A percentile compares a stretch with the other conserved stretches of the same genome.
Evolutionary conservation across 352 stramenopile species (phyloP).

Genomic region (Globisporangium orthogonon): DNA sequence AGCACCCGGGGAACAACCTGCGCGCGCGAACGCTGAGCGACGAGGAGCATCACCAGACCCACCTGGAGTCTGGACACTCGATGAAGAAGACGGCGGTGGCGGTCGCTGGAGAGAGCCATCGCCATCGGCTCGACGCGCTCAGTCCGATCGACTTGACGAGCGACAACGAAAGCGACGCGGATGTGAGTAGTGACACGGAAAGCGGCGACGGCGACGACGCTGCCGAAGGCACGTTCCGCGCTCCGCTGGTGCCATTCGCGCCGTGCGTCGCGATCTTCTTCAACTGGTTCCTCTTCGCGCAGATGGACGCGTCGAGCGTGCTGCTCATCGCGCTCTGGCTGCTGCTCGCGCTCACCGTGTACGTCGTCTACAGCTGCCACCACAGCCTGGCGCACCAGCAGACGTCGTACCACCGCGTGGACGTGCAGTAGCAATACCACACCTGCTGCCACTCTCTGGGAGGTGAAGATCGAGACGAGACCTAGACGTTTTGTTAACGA

Average conservation of each 20-base stretch:
- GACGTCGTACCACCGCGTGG: slow-evolving; percentile 47
- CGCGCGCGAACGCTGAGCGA: slow-evolving; percentile 8
- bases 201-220: neutral
- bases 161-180: slow-evolving; percentile 1
- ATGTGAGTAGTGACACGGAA: neutral
- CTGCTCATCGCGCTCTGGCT: slow-evolving; percentile 65
- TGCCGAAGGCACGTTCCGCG: slow-evolving; percentile 32
- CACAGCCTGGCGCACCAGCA: slow-evolving; percentile 70
- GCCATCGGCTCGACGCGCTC: neutral
- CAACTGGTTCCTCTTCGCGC: slow-evolving; percentile 85
- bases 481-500: neutral
- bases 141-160: slow-evolving; percentile 1
- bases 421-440: slow-evolving; percentile 20
- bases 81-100: slow-evolving; percentile 12
- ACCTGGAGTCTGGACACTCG: slow-evolving; percentile 3
- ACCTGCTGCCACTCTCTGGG: slow-evolving; percentile 14
- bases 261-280: slow-evolving; percentile 84
- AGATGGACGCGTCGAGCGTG: slow-evolving; percentile 66
- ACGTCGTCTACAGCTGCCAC: slow-evolving; percentile 66
- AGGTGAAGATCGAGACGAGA: slow-evolving; percentile 16
- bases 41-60: slow-evolving; percentile 12
- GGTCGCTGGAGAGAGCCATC: neutral
- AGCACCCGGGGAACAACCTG: slow-evolving; percentile 4
- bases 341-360: slow-evolving; percentile 52
- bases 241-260: slow-evolving; percentile 67